Base-by-base conservation (phyloP, 2,329 filamentous ascomycete genomes). In the Whalleya microplaca region DNA sequence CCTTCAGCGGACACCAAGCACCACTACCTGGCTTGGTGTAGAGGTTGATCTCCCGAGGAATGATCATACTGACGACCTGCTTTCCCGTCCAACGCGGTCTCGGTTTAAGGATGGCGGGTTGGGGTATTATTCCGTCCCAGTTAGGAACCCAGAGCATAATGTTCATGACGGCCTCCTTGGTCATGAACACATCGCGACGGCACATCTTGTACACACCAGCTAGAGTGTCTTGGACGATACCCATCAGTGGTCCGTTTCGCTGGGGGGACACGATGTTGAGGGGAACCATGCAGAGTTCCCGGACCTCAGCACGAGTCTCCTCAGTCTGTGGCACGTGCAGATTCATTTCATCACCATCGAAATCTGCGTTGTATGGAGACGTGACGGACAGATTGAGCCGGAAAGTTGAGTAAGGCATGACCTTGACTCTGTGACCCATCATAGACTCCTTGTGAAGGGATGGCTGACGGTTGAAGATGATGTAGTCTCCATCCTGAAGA, bases 291-390 rank as follows among this genome's bases (percentile, higher is more conserved):
- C 94, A 98, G 14, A 99, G 84, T 72, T 98, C 89, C 74, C 87
- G 91, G 66, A 99, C 86, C 75, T 99, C 95, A 45, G 96, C 92
- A 58, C 95, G 90, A 32, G 96, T 96, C 75, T 99, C 96, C 71
- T 99, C 93, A 40, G 91, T 95, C 71, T 99, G 95, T 3, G 95
- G 96, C 50, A 99, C 96, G 84, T 99, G 95, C 78, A 99, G 86
- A 73, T 99, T 99, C 95, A 99, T 99, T 77, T 99, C 95, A 74
- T 99, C 95, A 78, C 95, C 95, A 71, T 99, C 95, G 78, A 99
- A 99, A 90, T 99, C 95, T 68, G 95, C 95, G 78, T 99, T 99
- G 82, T 99, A 99, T 0, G 95, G 95, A 23, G 93, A 96, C 0
- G 96, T 99, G 70, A 99, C 95, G 0, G 95, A 99, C 66, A 99